phyloP scores from a whole-genome alignment of 176 grass and related monocot species.

The Paspalum vaginatum region DNA sequence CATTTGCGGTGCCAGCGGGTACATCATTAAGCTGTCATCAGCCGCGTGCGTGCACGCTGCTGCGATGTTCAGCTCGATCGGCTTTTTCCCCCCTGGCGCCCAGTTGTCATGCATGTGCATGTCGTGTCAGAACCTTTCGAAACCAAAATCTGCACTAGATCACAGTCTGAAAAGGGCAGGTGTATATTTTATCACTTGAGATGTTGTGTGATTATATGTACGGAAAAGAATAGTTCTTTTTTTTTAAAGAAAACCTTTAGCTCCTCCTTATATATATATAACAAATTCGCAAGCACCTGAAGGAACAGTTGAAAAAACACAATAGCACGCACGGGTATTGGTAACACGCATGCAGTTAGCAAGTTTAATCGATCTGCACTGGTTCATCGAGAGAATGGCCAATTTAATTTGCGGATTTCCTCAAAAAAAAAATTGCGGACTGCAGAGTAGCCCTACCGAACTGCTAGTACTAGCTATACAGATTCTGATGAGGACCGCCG shows the following conservation, averaged over 20 bases:
- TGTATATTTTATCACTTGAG: background rate
- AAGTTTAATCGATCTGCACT: background rate
- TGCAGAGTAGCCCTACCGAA: conserved; percentile 11
- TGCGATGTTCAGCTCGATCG: background rate
- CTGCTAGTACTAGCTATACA: background rate
- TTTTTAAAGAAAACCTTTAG: too few species aligned
- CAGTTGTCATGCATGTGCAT: background rate
- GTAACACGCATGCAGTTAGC: background rate
- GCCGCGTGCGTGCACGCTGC: background rate
- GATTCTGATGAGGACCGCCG: conserved; percentile 5
- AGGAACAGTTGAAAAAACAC: too few species aligned
- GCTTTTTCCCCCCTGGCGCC: background rate
- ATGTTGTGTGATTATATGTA: background rate
- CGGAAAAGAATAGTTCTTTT: too few species aligned
- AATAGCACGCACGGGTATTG: too few species aligned
- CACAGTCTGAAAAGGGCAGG: conserved; percentile 1
- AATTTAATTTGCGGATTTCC: background rate
- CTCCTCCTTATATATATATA: too few species aligned
- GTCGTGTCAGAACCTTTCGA: conserved; percentile 7
- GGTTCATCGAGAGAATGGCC: background rate
- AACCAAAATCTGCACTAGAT: conserved; percentile 25
- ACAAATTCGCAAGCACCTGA: too few species aligned
- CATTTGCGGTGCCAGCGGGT: too few species aligned
- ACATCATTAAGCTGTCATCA: conserved; percentile 1
- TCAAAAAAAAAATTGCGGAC: too few species aligned